These are phyloP conservation scores for Fusarium buharicum DNA, from an alignment of 2,329 filamentous ascomycete genomes.

Conservation along the genomic window DNA sequence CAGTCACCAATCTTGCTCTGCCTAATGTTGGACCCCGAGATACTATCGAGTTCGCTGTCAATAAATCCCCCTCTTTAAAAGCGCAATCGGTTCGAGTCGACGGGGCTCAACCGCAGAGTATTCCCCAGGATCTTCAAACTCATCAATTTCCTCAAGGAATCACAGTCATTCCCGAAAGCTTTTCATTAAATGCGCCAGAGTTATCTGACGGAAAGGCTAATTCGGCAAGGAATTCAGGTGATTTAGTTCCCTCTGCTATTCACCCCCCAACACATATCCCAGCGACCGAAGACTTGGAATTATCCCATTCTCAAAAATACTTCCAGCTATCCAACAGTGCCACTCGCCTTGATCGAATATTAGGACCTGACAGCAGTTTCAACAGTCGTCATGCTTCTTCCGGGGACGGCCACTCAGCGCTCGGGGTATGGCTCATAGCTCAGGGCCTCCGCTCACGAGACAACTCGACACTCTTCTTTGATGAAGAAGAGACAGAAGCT, in stretches of 20 bases:
- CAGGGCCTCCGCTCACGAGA: constrained; percentile 48
- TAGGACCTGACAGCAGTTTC: constrained; percentile 45
- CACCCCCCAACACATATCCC: constrained; percentile 1
- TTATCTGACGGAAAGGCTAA: neutral
- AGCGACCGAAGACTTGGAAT: constrained; percentile 10
- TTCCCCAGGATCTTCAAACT: neutral
- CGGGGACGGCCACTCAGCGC: constrained; percentile 49
- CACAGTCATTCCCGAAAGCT: neutral
- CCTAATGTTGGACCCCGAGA: constrained; percentile 59
- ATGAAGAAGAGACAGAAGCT: constrained; percentile 12
- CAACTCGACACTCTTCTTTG: constrained; percentile 35
- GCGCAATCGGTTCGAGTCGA: neutral
- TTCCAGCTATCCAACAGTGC: constrained; percentile 35
- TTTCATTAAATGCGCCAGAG: neutral
- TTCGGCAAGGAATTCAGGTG: neutral
- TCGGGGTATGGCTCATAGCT: constrained; percentile 53
- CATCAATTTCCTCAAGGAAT: neutral
- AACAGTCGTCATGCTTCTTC: constrained; percentile 47
- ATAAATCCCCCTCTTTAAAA: constrained; percentile 11
- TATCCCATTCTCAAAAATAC: constrained; percentile 23
- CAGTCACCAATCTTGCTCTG: constrained; percentile 45
- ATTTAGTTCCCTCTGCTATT: neutral
- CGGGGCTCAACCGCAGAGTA: constrained; percentile 11
- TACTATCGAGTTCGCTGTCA: constrained; percentile 58
- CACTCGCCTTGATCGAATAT: constrained; percentile 34